Base-by-base conservation (phyloP, 169 alveolate genomes). In the Plasmodium reichenowi region DNA sequence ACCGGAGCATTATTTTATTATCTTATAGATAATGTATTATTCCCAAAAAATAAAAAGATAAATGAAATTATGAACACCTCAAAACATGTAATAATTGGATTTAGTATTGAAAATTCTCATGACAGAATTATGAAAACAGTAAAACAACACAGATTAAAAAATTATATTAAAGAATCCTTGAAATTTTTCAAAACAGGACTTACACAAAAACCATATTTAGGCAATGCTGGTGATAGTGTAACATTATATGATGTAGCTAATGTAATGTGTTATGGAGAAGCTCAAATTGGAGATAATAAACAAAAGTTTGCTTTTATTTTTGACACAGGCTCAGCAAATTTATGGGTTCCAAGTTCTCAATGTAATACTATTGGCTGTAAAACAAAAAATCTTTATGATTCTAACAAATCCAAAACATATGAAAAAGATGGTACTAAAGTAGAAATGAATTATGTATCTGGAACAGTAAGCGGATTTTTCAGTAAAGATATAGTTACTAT, bases 321-420 rank as follows among this genome's bases (percentile, higher is more conserved):
- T 83, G 97, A 95, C 64, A 95, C 97, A 0, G 96, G 96, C 48
- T 93, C 96, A 48, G 88, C 95, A 71, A 94, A 94, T 87, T 83
- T 94, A 47, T 95, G 97, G 97, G 93, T 94, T 13, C 95, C 95
- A 93, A 74, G 88, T n/a, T 43, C 45, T 13, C 26, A 60, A 59
- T 95, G 97, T 93, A 66, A 13, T 7, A 54, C 54, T 54, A 32
- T 72, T 22, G 59, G 74, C 45, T 95, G 97, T 88, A 68, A 17
- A 59, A 29, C 60, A 12, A 96, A 95, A 92, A 17, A 80, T 68
- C 64, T 88, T 17, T 95, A 80, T 71, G 86, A 94, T 60, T 62
- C 93, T 24, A 20, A 58, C 20, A 80, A 89, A 56, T 95, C 97
- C 1, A 22, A 88, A 32, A 88, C 97, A 26, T 94, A 88, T 88